Base-by-base conservation (phyloP, 2,329 filamentous ascomycete genomes). In the Aspergillus aculeatinus region DNA sequence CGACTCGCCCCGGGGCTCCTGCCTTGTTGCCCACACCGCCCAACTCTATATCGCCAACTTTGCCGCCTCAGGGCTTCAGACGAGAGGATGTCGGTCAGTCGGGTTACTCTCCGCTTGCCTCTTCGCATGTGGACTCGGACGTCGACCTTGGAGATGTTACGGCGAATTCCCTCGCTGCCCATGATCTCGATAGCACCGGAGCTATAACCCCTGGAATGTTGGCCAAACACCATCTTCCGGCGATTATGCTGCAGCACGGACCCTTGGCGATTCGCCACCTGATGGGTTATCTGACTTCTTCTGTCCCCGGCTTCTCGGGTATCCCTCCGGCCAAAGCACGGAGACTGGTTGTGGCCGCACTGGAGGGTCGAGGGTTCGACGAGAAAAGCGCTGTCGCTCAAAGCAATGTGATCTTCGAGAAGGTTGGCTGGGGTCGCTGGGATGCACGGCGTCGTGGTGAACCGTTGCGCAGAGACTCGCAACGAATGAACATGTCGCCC, bases 391-490 rank as follows among this genome's bases (percentile, higher is more conserved):
- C 79, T 63, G 84, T 84, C 64, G 77, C 78, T 58, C 83, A 87
- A 65, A 83, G 83, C 60, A 86, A 87, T 53, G 74, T 80, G 60
- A 66, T 80, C 57, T 98, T 96, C 73, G 90, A 96, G 76, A 98
- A 98, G 82, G 92, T 97, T 60, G 94, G 94, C 72, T 98, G 94
- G 94, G 95, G 95, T 61, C 87, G 92, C 66, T 99, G 94, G 94
- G 90, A 96, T 76, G 95, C 93, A 63, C 87, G 87, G 72, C 83
- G 86, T 73, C 87, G 87, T 68, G 90, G 88, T 57, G 85, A 90
- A 63, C 79, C 83, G 48, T 62, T 70, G 57, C 68, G 68, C 14
- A 44, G 39, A 33, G 67, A 72, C 61, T 62, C 67, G 33, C 68
- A 72, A 60, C 60, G 66, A 49, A 52, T 69, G 64, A 65, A 70